These are phyloP conservation scores for Anisodus tanguticus DNA, from an alignment of 257 asterid genomes.

Conservation along the genomic window DNA sequence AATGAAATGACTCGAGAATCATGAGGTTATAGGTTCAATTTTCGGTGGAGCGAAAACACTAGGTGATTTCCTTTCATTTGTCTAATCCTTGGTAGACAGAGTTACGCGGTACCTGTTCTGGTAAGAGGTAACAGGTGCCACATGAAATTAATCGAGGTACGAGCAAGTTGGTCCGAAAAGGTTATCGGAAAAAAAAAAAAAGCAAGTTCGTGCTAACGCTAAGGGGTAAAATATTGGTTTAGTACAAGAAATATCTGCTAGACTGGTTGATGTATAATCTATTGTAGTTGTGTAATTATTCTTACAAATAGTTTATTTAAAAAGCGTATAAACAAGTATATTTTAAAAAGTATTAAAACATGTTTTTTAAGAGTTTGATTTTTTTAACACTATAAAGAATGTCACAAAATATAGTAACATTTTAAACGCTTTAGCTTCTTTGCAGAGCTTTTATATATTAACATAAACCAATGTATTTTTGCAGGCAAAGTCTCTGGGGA, in stretches of 20 bases:
- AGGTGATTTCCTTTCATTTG: no score
- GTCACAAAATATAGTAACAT: not conserved
- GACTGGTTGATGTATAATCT: not conserved
- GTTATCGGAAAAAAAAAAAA: no score
- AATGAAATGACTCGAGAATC: no score
- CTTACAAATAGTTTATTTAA: not conserved
- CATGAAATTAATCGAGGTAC: no score
- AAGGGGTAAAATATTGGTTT: not conserved
- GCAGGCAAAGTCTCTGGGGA: not conserved
- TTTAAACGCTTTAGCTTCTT: constrained; percentile 10
- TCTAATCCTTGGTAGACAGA: no score
- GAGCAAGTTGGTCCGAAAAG: no score
- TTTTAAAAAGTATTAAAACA: not conserved
- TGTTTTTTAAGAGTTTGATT: not conserved
- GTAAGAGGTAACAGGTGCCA: no score
- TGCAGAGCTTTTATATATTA: not conserved
- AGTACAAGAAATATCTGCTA: not conserved
- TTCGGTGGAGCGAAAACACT: no score
- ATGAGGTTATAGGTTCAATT: no score
- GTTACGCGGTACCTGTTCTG: no score
- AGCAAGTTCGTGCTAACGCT: not conserved
- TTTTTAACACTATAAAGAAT: not conserved
- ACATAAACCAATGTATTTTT: not conserved
- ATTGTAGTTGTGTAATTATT: not conserved
- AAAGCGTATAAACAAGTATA: not conserved